These are phyloP conservation scores for Ogataea dorogensis DNA, from an alignment of 805 yeast genomes.

Conservation along the genomic window DNA sequence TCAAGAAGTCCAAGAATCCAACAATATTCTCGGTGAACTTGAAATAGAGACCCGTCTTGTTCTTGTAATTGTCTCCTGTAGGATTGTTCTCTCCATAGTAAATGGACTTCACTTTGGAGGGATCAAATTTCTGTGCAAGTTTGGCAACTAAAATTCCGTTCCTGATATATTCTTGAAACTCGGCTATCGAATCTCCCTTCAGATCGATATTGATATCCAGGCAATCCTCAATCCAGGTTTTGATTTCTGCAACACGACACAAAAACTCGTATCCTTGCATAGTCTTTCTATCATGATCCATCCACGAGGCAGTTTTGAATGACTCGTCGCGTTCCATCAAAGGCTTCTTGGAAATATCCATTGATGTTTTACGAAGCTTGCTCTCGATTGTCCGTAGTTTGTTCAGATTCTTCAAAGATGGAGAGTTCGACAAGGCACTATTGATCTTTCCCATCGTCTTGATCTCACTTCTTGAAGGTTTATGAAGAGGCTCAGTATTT, in stretches of 20 bases:
- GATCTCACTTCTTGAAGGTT: conserved; percentile 29
- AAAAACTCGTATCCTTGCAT: conserved; percentile 44
- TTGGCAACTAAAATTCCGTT: conserved; percentile 87
- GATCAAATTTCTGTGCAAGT: conserved; percentile 68
- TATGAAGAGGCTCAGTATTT: conserved; percentile 5
- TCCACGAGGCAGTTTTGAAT: conserved; percentile 19
- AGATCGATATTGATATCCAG: conserved; percentile 27
- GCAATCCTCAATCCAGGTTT: conserved; percentile 45
- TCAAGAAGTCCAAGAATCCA: conserved; percentile 69
- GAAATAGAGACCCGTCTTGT: conserved; percentile 57
- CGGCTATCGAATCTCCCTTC: conserved; percentile 40
- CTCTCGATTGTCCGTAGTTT: conserved; percentile 32
- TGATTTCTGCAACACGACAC: conserved; percentile 52
- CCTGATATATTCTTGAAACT: conserved; percentile 61
- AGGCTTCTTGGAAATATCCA: conserved; percentile 16
- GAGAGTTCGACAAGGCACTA: conserved; percentile 36
- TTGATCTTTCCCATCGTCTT: conserved; percentile 34
- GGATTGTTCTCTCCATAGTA: conserved; percentile 42
- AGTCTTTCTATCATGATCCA: conserved; percentile 31
- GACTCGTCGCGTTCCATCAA: conserved; percentile 7
- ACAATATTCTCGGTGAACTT: conserved; percentile 92
- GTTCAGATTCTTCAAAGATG: conserved; percentile 36
- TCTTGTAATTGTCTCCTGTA: conserved; percentile 24
- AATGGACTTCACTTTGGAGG: conserved; percentile 57
- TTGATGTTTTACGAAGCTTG: conserved; percentile 20